Base-by-base conservation (phyloP, 2,329 filamentous ascomycete species). In the Teratosphaeria gauchensis region DNA sequence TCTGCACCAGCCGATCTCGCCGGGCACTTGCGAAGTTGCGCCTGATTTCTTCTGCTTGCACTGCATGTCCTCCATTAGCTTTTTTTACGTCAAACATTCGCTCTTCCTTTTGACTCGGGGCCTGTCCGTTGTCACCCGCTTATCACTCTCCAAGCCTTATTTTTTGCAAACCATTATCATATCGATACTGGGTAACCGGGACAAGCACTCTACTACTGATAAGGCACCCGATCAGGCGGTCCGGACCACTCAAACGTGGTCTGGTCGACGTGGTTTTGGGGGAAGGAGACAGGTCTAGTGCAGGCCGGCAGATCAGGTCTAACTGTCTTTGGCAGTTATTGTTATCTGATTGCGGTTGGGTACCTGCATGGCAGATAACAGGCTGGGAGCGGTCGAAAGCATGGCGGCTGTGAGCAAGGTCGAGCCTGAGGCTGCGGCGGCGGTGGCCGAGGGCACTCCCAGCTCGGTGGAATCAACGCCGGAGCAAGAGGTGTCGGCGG, bases 351-450 rank as follows among this genome's bases (percentile, higher is more conserved):
- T n/a, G 42, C 42, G n/a, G 42, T 46, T 66, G 75, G 76, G 75
- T 75, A 73, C 73, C 73, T 74, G 76, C 76, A 80, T 80, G 77
- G 74, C 73, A 70, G 77, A 78, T 75, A 77, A 72, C 72, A 66
- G 56, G 57, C n/a, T 24, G 21, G 58, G 60, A 59, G 68, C 68
- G 67, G 66, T 63, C 54, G 63, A 59, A 64, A 74, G 75, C 69
- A 76, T 78, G 73, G 73, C 73, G 60, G 70, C 74, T 66, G 71
- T 75, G 71, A 73, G 73, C 70, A 78, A 78, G 70, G 67, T 72
- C 60, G 77, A 79, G 65, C 67, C 71, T 63, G 69, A 51, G 38
- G 56, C 63, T 63, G 71, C 72, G 66, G 76, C 52, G 28, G 33
- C 53, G 11, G 57, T 63, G 63, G 72, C 72, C 65, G 76, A 76